Evolutionary conservation across 2,329 filamentous ascomycete genomes (phyloP).

Genomic region (Blastomyces emzantsi): DNA sequence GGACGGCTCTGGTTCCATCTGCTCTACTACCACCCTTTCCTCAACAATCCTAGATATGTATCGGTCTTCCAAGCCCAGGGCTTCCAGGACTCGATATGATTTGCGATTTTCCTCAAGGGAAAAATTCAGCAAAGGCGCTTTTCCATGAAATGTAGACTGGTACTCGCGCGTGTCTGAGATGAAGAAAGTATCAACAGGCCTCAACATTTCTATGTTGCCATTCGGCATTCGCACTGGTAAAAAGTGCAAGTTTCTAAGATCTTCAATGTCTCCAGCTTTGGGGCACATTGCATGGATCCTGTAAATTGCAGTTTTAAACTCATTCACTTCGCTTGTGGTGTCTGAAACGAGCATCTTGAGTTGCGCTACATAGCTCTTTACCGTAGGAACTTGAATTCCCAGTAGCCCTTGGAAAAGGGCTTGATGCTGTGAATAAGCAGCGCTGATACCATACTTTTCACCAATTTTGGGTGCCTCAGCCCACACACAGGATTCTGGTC

Average conservation of each 20-base stretch:
- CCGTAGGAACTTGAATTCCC: background rate
- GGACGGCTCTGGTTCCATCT: background rate
- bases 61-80: background rate
- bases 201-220: background rate
- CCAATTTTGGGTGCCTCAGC: background rate
- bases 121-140: background rate
- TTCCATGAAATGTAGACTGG: background rate
- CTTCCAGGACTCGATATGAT: background rate
- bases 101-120: background rate
- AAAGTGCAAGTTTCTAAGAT: background rate
- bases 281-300: background rate
- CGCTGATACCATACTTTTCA: background rate
- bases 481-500: background rate
- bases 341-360: background rate
- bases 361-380: background rate
- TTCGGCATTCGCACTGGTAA: background rate
- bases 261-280: background rate
- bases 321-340: background rate
- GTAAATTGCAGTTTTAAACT: background rate
- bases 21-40: background rate
- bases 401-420: background rate
- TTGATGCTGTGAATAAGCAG: background rate
- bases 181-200: background rate
- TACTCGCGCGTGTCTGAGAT: background rate
- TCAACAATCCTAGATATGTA: background rate